Percentiles rank a stretch among this genome's conserved stretches.
These are phyloP conservation scores for Aspergillus cejpii DNA, from an alignment of 2,329 filamentous ascomycete genomes.

Conservation along the genomic window DNA sequence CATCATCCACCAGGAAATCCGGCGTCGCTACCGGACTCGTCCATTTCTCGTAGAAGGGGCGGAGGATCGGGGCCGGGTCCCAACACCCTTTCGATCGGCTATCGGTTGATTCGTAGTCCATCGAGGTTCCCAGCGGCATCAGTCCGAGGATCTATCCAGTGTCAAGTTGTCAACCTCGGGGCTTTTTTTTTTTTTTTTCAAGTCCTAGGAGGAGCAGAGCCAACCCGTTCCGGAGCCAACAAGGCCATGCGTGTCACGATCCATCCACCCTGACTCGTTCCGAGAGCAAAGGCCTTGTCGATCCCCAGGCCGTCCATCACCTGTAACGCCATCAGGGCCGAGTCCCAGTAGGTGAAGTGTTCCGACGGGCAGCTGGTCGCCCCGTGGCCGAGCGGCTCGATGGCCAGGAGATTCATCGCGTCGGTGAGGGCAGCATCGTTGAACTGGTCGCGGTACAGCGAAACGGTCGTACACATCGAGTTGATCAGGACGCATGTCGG, in stretches of 20 bases:
- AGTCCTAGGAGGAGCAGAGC: too few species aligned
- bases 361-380: conserved; percentile 41
- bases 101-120: conserved; percentile 45
- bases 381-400: conserved; percentile 50
- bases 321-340: conserved; percentile 49
- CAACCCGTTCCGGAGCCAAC: conserved; percentile 46
- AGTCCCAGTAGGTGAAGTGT: conserved; percentile 52
- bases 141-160: conserved; percentile 43
- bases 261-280: conserved; percentile 51
- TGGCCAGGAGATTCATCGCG: conserved; percentile 47
- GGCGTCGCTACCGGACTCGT: conserved; percentile 35
- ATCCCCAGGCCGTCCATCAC: conserved; percentile 48
- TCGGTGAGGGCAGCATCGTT: conserved; percentile 30
- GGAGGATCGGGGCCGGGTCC: conserved; percentile 37
- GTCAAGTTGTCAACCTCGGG: too few species aligned
- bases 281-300: conserved; percentile 43
- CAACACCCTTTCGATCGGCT: conserved; percentile 45
- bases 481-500: conserved; percentile 49
- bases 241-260: conserved; percentile 48
- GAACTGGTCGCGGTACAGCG: conserved; percentile 42
- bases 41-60: conserved; percentile 37
- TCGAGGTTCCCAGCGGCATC: conserved; percentile 48
- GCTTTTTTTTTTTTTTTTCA: too few species aligned
- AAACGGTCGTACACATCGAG: conserved; percentile 46
- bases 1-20: conserved; percentile 39